Evolutionary conservation across 208 protist genomes (phyloP).

Genomic region (Trypanosoma mega): DNA sequence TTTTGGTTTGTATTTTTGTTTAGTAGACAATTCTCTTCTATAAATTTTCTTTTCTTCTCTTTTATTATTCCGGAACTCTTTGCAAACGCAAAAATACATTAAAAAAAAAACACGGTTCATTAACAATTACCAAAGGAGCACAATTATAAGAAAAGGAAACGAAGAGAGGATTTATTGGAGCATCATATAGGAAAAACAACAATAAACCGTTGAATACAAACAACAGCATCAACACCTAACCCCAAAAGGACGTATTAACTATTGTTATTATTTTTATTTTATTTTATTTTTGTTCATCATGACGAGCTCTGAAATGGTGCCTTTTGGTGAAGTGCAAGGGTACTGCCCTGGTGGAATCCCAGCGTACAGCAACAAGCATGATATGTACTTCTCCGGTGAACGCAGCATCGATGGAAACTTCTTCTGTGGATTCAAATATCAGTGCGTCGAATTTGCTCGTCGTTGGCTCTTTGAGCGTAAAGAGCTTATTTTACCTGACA

Average conservation of each 20-base stretch:
- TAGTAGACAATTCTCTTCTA: too few species aligned
- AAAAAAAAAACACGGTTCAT: too few species aligned
- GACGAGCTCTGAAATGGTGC: conserved; percentile 27
- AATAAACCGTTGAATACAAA: not conserved
- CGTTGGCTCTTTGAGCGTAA: conserved; percentile 84
- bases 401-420: conserved; percentile 73
- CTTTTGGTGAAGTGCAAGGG: conserved; percentile 76
- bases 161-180: too few species aligned
- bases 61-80: too few species aligned
- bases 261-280: conserved; percentile 6
- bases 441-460: conserved; percentile 89
- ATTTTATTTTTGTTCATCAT: conserved; percentile 9
- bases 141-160: too few species aligned
- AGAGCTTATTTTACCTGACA: conserved; percentile 71
- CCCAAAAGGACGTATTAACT: conserved; percentile 11
- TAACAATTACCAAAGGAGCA: too few species aligned
- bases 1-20: too few species aligned
- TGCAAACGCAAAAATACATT: too few species aligned
- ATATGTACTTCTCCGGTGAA: conserved; percentile 85
- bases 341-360: conserved; percentile 70
- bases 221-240: not conserved
- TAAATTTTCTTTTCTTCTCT: too few species aligned
- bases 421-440: conserved; percentile 89
- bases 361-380: conserved; percentile 89
- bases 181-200: not conserved